phyloP scores from a whole-genome alignment of 257 asterid species.

The Nyctanthes arbortristis region DNA sequence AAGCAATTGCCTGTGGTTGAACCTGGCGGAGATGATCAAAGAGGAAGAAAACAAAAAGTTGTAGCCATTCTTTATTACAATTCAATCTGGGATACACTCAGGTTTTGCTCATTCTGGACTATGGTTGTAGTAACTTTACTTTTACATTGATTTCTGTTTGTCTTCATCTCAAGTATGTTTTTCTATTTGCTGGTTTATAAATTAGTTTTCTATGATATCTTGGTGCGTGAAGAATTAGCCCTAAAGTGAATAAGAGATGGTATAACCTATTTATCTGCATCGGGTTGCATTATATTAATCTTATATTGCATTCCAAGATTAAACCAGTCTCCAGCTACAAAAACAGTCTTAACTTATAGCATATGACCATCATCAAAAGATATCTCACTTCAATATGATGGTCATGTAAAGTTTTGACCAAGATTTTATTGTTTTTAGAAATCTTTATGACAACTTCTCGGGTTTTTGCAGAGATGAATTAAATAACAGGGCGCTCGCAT shows the following conservation, averaged over 20 bases:
- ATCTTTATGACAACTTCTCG: background rate
- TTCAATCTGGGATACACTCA: slow-evolving; percentile 69
- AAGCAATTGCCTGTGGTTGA: slow-evolving; percentile 87
- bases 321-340: background rate
- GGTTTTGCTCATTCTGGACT: slow-evolving; percentile 42
- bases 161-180: slow-evolving; percentile 1
- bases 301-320: background rate
- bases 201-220: background rate
- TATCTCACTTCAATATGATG: background rate
- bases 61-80: slow-evolving; percentile 74
- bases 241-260: background rate
- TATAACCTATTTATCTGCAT: background rate
- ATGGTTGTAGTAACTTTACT: background rate
- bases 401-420: background rate
- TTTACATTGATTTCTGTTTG: background rate
- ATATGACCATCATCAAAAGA: too few relatives aligned
- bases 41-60: slow-evolving; percentile 60
- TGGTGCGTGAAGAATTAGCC: background rate
- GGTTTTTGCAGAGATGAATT: slow-evolving; percentile 46
- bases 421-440: background rate
- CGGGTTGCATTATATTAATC: background rate
- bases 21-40: slow-evolving; percentile 57
- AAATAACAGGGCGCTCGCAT: slow-evolving; percentile 20
- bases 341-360: too few relatives aligned
- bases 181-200: too few relatives aligned